phyloP scores from a whole-genome alignment of 768 basidiomycete species.

The Trametes cinnabarina region DNA sequence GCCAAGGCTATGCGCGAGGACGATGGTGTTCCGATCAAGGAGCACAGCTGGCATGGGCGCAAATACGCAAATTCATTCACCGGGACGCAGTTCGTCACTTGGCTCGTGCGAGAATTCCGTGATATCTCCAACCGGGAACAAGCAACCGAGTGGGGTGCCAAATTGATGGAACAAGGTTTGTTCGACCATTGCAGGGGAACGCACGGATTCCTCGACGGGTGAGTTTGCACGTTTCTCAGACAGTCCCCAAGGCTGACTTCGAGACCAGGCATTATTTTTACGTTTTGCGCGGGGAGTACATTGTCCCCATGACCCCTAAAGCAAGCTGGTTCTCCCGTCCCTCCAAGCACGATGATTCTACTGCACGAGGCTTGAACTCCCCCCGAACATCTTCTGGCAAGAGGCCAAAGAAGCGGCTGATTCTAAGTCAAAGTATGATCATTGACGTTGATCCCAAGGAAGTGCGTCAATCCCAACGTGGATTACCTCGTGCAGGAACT shows the following conservation, averaged over 20 bases:
- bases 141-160: slow-evolving; percentile 74
- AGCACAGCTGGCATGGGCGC: slow-evolving; percentile 77
- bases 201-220: slow-evolving; percentile 90
- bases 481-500: too few species aligned
- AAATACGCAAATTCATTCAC: slow-evolving; percentile 82
- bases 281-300: slow-evolving; percentile 73
- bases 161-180: slow-evolving; percentile 75
- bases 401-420: slow-evolving; percentile 54
- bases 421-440: slow-evolving; percentile 86
- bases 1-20: slow-evolving; percentile 86
- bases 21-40: slow-evolving; percentile 79
- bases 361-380: slow-evolving; percentile 8
- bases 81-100: slow-evolving; percentile 86
- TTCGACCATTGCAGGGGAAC: slow-evolving; percentile 79
- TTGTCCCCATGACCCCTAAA: slow-evolving; percentile 65
- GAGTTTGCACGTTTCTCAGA: slow-evolving; percentile 22
- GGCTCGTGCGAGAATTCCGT: slow-evolving; percentile 88
- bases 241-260: not conserved
- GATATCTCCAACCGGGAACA: slow-evolving; percentile 84
- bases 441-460: slow-evolving; percentile 83
- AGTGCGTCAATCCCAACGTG: slow-evolving; percentile 45
- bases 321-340: slow-evolving; percentile 61
- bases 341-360: slow-evolving; percentile 48
- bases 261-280: slow-evolving; percentile 80
- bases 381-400: slow-evolving; percentile 21